Base-by-base conservation (phyloP, 805 yeast genomes). In the Candida tibetensis region DNA sequence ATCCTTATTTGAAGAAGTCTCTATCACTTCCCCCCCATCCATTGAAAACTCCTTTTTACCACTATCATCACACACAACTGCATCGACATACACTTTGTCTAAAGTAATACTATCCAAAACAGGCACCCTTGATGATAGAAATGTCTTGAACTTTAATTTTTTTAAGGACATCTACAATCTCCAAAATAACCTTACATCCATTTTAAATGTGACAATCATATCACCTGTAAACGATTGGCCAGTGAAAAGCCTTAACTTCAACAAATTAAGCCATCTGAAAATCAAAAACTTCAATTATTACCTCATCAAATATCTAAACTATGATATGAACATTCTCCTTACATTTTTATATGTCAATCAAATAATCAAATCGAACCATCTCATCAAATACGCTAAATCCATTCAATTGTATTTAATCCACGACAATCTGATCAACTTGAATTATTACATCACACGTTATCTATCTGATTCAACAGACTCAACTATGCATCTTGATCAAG, bases 341-440 rank as follows among this genome's bases (percentile, higher is more conserved):
- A 47, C 57, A 15, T 45, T 51, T 7, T 42, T 62, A 8, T 63
- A 53, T 41, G 41, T 64, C 19, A 58, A 58, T 42, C 39, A 53
- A 19, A 21, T 66, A 2, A 30, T 37, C 19, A 49, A 48, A 17
- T 43, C 45, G 8, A 63, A 66, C 42, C 64, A 63, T 38, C 38
- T 65, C 18, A 51, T 66, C 22, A 46, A 49, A 17, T 49, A 48
- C 23, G 65, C 69, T 1, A 42, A 44, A 23, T 25, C 17, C 5
- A 17, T 62, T 17, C 53, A 50, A 12, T 4, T 60, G 2, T 62
- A 52, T 38, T 32, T 59, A n/a, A 25, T 58, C 16, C 57, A 58
- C 35, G 32, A 39, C 26, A 6, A 35, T 2, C 18, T 10, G 15
- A 2, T 27, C 16, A 26, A 44, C 28, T 17, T 35, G 13, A 21